Base-by-base conservation (phyloP, 176 grass and related monocot genomes). In the Triticum turgidum region DNA sequence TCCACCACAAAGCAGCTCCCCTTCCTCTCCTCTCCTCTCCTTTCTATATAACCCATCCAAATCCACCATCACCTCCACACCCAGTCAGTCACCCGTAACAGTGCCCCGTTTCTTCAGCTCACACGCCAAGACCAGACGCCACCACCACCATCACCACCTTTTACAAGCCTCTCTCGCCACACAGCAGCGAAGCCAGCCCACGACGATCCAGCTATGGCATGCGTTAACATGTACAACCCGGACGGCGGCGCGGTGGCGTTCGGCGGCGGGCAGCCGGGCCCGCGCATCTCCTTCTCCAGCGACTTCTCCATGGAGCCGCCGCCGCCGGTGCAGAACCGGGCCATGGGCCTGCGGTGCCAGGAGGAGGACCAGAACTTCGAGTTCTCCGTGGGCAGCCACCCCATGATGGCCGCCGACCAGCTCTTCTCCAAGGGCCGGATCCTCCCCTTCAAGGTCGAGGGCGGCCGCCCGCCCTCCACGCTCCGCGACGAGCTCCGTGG, bases 341-440 rank as follows among this genome's bases (percentile, higher is more conserved):
- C 89, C 39, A 81, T 69, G 80, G 87, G 84, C 13, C 90, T 87
- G 71, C 79, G 85, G 9, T 83, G 90, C 73, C 90, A 89, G 77
- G 87, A 93, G 64, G 87, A 86, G 51, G 97, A 98, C 66, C 77
- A 88, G 21, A 84, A 99, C 92, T 99, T 99, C 82, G 97, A 96
- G 89, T 99, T 99, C 89, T 92, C 93, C 24, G 92, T 94, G 58
- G 89, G 92, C 20, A 88, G 94, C 87, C 92, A 90, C 80, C 90
- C 89, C 65, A 99, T 96, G 94, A 99, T 94, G 83, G 97, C 92
- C 20, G 97, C 97, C 41, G 97, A 99, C 83, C 90, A 99, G 92
- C 94, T 99, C 85, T 99, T 99, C 90, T 99, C 90, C 82, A 99
- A 99, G 89, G 97, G 97, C 58, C 81, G 92, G 74, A 91, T 99